A percentile compares a stretch with the other conserved stretches of the same genome.
These are phyloP conservation scores for Corymbia calophylla DNA, from an alignment of 441 rosid species.

Conservation along the genomic window DNA sequence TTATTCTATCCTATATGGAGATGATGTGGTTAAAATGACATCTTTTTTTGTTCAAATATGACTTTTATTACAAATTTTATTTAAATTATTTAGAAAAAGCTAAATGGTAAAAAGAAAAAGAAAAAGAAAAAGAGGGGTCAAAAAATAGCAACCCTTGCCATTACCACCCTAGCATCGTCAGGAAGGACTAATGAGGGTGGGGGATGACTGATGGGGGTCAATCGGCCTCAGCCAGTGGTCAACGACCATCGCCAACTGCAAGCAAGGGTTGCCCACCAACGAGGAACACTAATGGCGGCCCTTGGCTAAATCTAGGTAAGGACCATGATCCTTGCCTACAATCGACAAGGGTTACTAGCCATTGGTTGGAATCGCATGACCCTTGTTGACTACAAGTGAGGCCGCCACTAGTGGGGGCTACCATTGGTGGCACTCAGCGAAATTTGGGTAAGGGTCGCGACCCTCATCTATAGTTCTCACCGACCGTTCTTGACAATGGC, in stretches of 20 bases:
- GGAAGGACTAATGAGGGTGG: background rate
- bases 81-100: too few relatives aligned
- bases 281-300: background rate
- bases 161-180: background rate
- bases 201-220: background rate
- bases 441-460: background rate
- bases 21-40: background rate
- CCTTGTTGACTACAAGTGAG: too few relatives aligned
- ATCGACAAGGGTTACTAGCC: background rate
- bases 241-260: accelerated
- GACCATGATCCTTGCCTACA: too few relatives aligned
- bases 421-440: background rate
- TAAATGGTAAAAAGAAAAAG: too few relatives aligned
- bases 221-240: accelerated
- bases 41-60: background rate
- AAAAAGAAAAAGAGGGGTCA: too few relatives aligned
- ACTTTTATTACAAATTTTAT: background rate
- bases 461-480: background rate
- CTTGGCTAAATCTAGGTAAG: background rate
- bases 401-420: background rate
- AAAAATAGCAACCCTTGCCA: background rate
- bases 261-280: background rate
- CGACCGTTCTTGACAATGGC: background rate
- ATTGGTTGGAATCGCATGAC: background rate
- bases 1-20: too few relatives aligned